Base-by-base conservation (phyloP, 1,284 basidiomycete genomes). In the Phenoliferia sp. region DNA sequence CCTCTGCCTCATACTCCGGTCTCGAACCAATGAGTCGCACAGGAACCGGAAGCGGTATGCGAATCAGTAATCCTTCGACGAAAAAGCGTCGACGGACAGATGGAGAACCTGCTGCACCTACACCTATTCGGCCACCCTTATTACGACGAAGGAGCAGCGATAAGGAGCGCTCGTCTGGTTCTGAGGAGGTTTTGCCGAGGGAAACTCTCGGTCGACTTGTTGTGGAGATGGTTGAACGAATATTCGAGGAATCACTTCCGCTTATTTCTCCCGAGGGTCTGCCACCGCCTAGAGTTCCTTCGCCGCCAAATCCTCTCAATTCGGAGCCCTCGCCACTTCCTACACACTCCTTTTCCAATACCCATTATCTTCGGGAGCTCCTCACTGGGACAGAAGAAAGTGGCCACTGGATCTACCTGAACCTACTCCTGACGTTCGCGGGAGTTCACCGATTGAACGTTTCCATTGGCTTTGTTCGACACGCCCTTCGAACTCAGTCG, bases 1-100 rank as follows among this genome's bases (percentile, higher is more conserved):
- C 70, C 4, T 68, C 68, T 0, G 65, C 70, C 10, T 69, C 68
- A 4, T 65, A 63, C 33, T 69, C 70, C 15, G 68, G 68, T 7
- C 34, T 57, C 52, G 70, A 72, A 50, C 68, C 70, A 1, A 29
- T 33, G 3, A 66, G 64, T 1, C 57, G 56, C 6, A 69, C 64
- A 19, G 70, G 70, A 19, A 72, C 70, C 2, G 70, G 70, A 19
- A 61, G 62, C 29, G 70, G 68, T 1, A 69, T 72, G 66, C 63
- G 66, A 16, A 65, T 69, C 50, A 59, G 59, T 12, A 66, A 69
- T 17, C 64, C 69, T n/a, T 36, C 44, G 6, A 35, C 32, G 28
- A 7, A 22, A 7, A 52, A 52, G 19, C 48, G 48, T 5, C 48
- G 48, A 7, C 48, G 48, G 17, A n/a, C 48, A 52, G 5, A 6